These are phyloP conservation scores for Linum usitatissimum DNA, from an alignment of 345 rosid genomes.

Conservation along the genomic window DNA sequence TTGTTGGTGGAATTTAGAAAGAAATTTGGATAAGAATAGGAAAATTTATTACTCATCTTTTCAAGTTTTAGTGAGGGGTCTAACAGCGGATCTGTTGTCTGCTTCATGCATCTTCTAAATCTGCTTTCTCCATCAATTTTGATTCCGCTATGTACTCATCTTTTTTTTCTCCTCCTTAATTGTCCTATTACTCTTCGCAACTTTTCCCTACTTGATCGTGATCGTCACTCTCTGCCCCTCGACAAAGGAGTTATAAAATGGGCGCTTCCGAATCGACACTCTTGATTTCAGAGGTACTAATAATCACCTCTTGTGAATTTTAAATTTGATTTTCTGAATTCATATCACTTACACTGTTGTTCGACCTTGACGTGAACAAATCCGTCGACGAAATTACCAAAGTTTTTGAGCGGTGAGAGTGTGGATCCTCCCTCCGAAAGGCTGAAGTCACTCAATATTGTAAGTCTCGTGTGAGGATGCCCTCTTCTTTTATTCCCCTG, in stretches of 20 bases:
- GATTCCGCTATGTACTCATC: no score
- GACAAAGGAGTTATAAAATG: constrained; percentile 4
- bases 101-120: no score
- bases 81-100: no score
- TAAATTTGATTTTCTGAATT: neutral
- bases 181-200: no score
- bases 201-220: no score
- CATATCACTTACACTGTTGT: neutral
- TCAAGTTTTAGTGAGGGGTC: no score
- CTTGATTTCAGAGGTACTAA: constrained; percentile 37
- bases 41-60: no score
- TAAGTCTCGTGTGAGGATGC: constrained; percentile 54
- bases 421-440: constrained; percentile 67
- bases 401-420: constrained; percentile 47
- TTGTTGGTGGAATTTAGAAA: no score
- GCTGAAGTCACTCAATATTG: constrained; percentile 69
- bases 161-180: no score
- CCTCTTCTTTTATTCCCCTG: constrained; percentile 44
- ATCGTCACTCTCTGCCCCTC: no score
- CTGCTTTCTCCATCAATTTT: no score
- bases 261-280: constrained; percentile 35
- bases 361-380: constrained; percentile 14
- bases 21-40: no score
- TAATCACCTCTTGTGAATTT: neutral
- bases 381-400: constrained; percentile 66